Evolutionary conservation across 345 rosid species (phyloP), one percentile per base, ranked within the genome.

Genomic region (Lagerstroemia speciosa): DNA sequence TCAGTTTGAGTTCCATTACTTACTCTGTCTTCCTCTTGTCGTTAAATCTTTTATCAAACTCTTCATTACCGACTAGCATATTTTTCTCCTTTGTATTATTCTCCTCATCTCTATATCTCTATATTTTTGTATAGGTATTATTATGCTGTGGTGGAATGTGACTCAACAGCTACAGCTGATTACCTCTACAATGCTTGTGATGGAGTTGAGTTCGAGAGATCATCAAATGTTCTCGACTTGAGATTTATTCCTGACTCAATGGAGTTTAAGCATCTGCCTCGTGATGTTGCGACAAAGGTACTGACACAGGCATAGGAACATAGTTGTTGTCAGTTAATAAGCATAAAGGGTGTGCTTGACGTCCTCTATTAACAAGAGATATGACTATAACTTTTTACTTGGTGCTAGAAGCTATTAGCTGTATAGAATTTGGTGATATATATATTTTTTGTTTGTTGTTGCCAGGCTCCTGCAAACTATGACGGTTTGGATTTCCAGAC

Each of bases 231-330:
- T 76, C 89, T 94, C 33, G 99, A 94, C 74, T 78, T 94, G 67
- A 88, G 98, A 78, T 94, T 88, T 79, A 82, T 94, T 76, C 97
- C 99, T 7, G 98, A 94, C 69, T 79, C 93, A 32, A 84, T 88
- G 91, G 98, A 91, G 71, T 88, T 91, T 79, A 88, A 87, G 78
- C 86, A 89, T 79, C 82, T 87, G n/a, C 91, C 95, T 34, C 91
- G 90, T 62, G 99, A 94, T 78, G 81, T 81, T 79, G 89, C 96
- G 26, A 83, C 83, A 5, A 93, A 94, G 96, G 97, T 94, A 82
- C 67, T n/a, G 8, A 8, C 14, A 19, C 9, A 12, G 27, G 30
- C n/a, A 30, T 34, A 32, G 8, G 20, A 36, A 20, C 20, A 40
- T 15, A 19, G 45, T 36, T 32, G 22, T 33, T 11, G 29, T 53